phyloP scores from a whole-genome alignment of 768 basidiomycete species.

The Termitomyces sp. region DNA sequence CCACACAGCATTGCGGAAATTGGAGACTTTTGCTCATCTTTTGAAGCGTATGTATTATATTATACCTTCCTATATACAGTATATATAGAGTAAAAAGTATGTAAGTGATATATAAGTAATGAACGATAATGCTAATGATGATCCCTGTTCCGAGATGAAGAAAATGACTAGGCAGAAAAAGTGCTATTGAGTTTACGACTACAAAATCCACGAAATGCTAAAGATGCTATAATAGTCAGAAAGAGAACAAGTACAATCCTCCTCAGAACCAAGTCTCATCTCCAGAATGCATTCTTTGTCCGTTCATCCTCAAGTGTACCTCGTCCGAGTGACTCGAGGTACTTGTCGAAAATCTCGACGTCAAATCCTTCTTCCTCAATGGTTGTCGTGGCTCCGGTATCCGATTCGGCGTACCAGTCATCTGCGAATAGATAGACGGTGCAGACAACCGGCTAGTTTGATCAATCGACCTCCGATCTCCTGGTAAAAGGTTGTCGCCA shows the following conservation, averaged over 20 bases:
- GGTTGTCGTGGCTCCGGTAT: conserved; percentile 46
- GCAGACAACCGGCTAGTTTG: conserved; percentile 30
- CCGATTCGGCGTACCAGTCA: conserved; percentile 53
- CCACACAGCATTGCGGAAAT: too few species aligned
- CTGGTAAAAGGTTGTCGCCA: conserved; percentile 13
- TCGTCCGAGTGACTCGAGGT: conserved; percentile 22
- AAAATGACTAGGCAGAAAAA: neutral
- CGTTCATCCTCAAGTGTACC: conserved; percentile 8
- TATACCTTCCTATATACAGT: neutral
- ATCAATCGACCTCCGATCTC: conserved; percentile 12
- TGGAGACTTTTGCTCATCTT: too few species aligned
- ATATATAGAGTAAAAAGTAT: neutral
- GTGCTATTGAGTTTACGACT: neutral
- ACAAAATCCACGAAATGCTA: neutral
- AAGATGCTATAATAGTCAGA: neutral
- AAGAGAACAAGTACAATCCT: neutral
- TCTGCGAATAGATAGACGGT: conserved; percentile 53
- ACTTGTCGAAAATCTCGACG: conserved; percentile 24
- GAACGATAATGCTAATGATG: too few species aligned
- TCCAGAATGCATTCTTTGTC: conserved; percentile 25
- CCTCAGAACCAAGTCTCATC: conserved; percentile 11
- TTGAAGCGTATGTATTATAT: neutral
- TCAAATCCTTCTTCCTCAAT: conserved; percentile 13
- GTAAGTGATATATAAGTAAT: neutral
- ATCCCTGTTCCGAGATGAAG: neutral